Evolutionary conservation across 1,284 basidiomycete species (phyloP).

Genomic region (Xerocomus nothofagi): DNA sequence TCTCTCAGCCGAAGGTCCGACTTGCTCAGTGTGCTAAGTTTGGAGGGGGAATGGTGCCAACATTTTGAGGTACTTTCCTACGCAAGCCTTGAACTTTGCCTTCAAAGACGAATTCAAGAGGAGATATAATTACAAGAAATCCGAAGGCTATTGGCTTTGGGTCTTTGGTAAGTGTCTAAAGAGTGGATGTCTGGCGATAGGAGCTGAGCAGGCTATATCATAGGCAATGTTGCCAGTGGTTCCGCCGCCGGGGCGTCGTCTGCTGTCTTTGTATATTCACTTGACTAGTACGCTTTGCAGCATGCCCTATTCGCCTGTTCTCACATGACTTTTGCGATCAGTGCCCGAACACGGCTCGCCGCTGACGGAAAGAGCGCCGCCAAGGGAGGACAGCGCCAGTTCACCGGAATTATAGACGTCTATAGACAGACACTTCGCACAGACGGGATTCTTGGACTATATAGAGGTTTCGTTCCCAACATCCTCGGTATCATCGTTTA

Average conservation of each 20-base stretch:
- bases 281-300: conserved; percentile 51
- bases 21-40: conserved; percentile 34
- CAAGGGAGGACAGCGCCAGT: conserved; percentile 45
- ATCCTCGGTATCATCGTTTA: conserved; percentile 64
- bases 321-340: conserved; percentile 11
- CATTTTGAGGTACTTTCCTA: conserved; percentile 66
- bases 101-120: conserved; percentile 50
- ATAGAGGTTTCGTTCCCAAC: conserved; percentile 64
- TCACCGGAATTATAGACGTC: conserved; percentile 47
- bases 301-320: neutral
- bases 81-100: conserved; percentile 59
- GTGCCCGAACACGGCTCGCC: conserved; percentile 55
- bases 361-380: conserved; percentile 50
- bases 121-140: conserved; percentile 53
- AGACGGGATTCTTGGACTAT: conserved; percentile 53
- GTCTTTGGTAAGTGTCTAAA: conserved; percentile 35
- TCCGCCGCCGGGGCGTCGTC: conserved; percentile 49
- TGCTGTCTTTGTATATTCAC: conserved; percentile 57
- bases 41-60: conserved; percentile 68
- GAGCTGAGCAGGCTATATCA: neutral
- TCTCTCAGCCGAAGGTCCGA: neutral
- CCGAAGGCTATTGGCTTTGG: conserved; percentile 55
- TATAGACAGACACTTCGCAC: conserved; percentile 54
- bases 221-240: conserved; percentile 48
- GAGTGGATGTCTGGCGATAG: neutral